These are phyloP conservation scores for Epicoccum sorghinum DNA, from an alignment of 2,329 filamentous ascomycete genomes.

Conservation along the genomic window DNA sequence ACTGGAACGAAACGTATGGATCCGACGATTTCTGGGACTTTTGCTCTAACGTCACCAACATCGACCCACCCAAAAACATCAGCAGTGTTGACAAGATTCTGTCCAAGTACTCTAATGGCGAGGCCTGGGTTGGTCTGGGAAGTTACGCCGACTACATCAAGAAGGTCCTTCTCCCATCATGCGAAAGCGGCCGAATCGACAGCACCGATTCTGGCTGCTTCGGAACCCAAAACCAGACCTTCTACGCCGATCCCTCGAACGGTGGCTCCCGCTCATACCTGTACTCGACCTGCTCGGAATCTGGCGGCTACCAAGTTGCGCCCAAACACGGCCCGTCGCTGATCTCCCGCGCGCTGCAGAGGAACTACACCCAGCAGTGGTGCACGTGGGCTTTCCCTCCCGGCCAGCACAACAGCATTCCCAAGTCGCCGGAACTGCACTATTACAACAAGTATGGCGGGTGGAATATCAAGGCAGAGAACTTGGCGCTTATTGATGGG, in stretches of 20 bases:
- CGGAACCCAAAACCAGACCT: conserved; percentile 51
- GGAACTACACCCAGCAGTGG: conserved; percentile 61
- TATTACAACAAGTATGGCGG: conserved; percentile 56
- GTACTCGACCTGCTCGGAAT: conserved; percentile 58
- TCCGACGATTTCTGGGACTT: conserved; percentile 59
- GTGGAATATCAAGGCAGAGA: conserved; percentile 53
- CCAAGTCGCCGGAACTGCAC: conserved; percentile 51
- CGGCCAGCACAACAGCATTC: conserved; percentile 54
- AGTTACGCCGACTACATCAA: conserved; percentile 61
- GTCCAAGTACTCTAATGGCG: conserved; percentile 57
- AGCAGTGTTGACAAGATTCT: conserved; percentile 54
- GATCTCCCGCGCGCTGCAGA: conserved; percentile 56
- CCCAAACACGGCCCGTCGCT: conserved; percentile 53
- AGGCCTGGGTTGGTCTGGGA: conserved; percentile 58
- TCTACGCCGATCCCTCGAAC: conserved; percentile 54
- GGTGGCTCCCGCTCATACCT: conserved; percentile 53
- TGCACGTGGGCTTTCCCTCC: conserved; percentile 61
- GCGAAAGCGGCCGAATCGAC: conserved; percentile 51
- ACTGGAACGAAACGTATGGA: conserved; percentile 53
- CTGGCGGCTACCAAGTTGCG: conserved; percentile 58
- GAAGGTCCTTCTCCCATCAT: conserved; percentile 52
- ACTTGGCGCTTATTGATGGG: conserved; percentile 60
- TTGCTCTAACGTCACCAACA: conserved; percentile 59
- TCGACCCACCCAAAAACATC: conserved; percentile 52
- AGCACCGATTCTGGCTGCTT: conserved; percentile 53